Conservation (phyloP, 768 basidiomycete species). For the Hysterangium stoloniferum region DNA sequence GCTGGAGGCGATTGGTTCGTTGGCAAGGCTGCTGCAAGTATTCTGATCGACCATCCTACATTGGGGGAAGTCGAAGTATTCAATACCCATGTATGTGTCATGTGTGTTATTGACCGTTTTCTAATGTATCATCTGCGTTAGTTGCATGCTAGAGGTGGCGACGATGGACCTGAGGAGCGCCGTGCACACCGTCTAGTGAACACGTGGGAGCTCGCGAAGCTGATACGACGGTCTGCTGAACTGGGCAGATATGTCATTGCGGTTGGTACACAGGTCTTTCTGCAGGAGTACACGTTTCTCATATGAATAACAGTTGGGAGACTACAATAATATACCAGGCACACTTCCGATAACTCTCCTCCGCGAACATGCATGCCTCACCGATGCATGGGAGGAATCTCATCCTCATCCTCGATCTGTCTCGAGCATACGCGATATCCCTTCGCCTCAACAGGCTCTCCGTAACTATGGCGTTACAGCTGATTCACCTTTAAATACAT, state of each 20-base stretch:
- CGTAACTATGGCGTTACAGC: conserved; percentile 76
- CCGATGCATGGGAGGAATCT: conserved; percentile 70
- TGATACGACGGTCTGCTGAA: conserved; percentile 66
- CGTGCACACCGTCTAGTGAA: conserved; percentile 80
- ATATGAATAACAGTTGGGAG: conserved; percentile 68
- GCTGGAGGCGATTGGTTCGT: conserved; percentile 91
- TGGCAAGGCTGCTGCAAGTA: conserved; percentile 81
- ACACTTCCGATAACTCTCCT: conserved; percentile 75
- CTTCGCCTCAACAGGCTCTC: conserved; percentile 53
- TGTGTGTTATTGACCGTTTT: not conserved
- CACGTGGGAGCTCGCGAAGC: conserved; percentile 85
- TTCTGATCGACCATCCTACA: conserved; percentile 66
- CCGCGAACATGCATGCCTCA: conserved; percentile 57
- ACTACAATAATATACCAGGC: conserved; percentile 82
- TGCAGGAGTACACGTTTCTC: too few species aligned
- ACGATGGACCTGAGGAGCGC: conserved; percentile 70
- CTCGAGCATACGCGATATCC: conserved; percentile 23
- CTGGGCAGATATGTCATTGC: conserved; percentile 80
- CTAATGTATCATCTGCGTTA: conserved; percentile 15
- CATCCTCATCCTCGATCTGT: conserved; percentile 34
- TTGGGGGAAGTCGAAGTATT: conserved; percentile 81
- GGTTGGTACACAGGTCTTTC: too few species aligned
- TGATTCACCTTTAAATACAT: conserved; percentile 88
- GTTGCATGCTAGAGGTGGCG: conserved; percentile 77
- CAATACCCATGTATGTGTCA: conserved; percentile 78